Base-by-base conservation (phyloP, 2,329 filamentous ascomycete species). In the Verticillium nubilum region DNA sequence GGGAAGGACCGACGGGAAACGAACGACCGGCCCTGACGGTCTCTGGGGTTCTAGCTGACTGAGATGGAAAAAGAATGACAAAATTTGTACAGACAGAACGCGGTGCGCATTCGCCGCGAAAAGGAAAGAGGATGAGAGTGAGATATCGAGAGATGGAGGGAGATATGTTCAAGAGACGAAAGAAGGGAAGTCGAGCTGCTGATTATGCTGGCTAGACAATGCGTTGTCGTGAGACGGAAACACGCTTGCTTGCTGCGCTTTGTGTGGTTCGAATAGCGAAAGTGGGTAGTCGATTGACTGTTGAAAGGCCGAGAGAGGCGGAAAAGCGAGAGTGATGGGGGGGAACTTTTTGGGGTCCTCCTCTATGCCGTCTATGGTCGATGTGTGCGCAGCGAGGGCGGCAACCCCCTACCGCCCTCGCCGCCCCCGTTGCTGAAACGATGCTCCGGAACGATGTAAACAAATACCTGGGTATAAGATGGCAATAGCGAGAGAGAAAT, bases 401-500 rank as follows among this genome's bases (percentile, higher is more conserved):
- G 19, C 42, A 50, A 50, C 5, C 7, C 42, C 42, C 42, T 23
- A 23, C 42, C 42, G 42, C n/a, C 42, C 42, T 50, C 42, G 42
- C 42, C 25, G 42, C 42, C 42, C 42, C 42, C 42, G 42, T 50
- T 50, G 42, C 19, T 50, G n/a, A 63, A 63, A 63, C 35, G 55
- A 61, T 63, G 62, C 62, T 63, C 62, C 62, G 61, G 52, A 63
- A 63, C 37, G 54, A 50, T 50, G 25, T 42, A 56, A 56, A 56
- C 33, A 42, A 64, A 64, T 59, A 64, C 62, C 61, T 62, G 62
- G 62, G 62, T 64, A 64, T 64, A 64, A 64, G 57, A 62, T 60
- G 56, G 55, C 58, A 63, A 61, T 56, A 59, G 62, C 61, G 61
- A 58, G n/a, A 31, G 19, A 50, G 42, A 50, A 19, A 50, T 19